These are phyloP conservation scores for Moesziomyces parantarcticus DNA, from an alignment of 1,284 basidiomycete species.

Conservation along the genomic window DNA sequence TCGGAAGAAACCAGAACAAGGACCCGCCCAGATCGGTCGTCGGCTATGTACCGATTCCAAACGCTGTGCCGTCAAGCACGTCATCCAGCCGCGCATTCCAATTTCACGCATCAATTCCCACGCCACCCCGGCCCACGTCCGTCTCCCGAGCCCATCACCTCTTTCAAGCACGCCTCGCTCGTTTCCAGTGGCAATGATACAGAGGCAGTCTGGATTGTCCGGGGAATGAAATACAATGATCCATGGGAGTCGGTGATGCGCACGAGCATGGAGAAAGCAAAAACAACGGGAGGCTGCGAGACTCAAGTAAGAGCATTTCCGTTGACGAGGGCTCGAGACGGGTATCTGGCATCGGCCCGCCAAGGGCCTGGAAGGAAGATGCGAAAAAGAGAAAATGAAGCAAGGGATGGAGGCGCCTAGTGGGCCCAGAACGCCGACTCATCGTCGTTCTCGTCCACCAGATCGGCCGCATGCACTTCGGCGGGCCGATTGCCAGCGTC, in stretches of 20 bases:
- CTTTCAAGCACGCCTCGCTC: too few relatives aligned
- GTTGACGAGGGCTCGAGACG: neutral
- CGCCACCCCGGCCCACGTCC: too few relatives aligned
- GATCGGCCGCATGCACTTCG: conserved; percentile 40
- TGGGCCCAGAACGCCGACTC: conserved; percentile 48
- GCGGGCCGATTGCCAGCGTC: conserved; percentile 16
- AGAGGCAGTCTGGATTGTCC: too few relatives aligned
- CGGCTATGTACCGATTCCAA: conserved; percentile 9
- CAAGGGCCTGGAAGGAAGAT: neutral
- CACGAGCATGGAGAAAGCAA: too few relatives aligned
- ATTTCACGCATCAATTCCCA: neutral
- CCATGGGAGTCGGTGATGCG: too few relatives aligned
- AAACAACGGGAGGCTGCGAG: too few relatives aligned
- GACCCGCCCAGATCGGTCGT: neutral
- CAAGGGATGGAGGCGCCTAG: neutral
- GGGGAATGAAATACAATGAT: too few relatives aligned
- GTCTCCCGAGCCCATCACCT: too few relatives aligned
- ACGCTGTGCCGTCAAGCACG: neutral
- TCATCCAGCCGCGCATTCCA: neutral
- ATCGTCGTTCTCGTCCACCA: conserved; percentile 42
- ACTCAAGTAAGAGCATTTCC: neutral
- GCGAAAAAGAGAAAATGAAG: neutral
- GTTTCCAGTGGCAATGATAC: too few relatives aligned
- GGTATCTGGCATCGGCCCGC: conserved; percentile 2
- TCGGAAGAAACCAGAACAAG: too few relatives aligned